A percentile compares a stretch with the other conserved stretches of the same genome.
Evolutionary conservation across 129 eudicot species (phyloP).

Genomic region (Smallanthus sonchifolius): DNA sequence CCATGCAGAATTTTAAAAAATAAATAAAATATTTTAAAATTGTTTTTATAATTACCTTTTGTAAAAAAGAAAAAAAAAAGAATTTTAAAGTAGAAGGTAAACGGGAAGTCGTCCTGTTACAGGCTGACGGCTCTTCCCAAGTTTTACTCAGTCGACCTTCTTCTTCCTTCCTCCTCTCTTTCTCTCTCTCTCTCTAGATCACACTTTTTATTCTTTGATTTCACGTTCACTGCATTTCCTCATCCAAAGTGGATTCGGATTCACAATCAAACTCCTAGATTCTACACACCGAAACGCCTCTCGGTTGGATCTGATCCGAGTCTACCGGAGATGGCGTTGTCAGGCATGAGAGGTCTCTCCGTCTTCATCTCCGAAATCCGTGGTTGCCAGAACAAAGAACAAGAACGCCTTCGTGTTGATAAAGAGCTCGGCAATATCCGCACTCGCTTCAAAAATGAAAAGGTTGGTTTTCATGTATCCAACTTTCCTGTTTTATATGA

Average conservation of each 20-base stretch:
- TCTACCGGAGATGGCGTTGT: constrained; percentile 68
- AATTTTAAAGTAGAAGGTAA: constrained; percentile 1
- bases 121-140: constrained; percentile 48
- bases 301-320: constrained; percentile 60
- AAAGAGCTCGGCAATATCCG: constrained; percentile 95
- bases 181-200: constrained; percentile 50
- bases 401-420: constrained; percentile 91
- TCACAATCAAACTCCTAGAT: constrained; percentile 28
- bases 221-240: constrained; percentile 8
- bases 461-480: constrained; percentile 35
- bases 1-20: too few species aligned
- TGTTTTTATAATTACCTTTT: too few species aligned
- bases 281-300: constrained; percentile 27
- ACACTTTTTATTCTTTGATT: constrained; percentile 11
- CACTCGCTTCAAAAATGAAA: constrained; percentile 81
- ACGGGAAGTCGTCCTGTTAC: constrained; percentile 44
- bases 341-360: constrained; percentile 98
- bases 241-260: constrained; percentile 26
- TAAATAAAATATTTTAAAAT: too few species aligned
- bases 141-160: constrained; percentile 34
- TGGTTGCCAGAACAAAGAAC: constrained; percentile 94
- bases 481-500: background rate
- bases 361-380: constrained; percentile 97
- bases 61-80: too few species aligned
- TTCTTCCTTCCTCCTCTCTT: background rate